Conservation (phyloP, 2,329 filamentous ascomycete genomes). For the Ophiostoma sp. region DNA sequence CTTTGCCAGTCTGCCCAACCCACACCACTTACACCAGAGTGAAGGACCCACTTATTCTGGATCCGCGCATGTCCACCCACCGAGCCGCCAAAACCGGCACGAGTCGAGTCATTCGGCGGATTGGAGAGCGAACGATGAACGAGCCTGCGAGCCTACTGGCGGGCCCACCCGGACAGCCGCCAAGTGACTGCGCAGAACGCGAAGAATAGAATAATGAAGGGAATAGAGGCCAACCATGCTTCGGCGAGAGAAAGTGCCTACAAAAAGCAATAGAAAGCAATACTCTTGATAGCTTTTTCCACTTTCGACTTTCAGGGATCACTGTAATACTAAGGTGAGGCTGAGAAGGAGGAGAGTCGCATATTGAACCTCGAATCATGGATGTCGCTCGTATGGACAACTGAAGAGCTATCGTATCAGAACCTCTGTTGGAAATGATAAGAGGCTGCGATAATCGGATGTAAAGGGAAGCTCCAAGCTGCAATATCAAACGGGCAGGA, state of each 20-base stretch:
- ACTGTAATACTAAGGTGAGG: background rate
- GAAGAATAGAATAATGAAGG: background rate
- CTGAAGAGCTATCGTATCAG: background rate
- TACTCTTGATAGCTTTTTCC: background rate
- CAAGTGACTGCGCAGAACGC: background rate
- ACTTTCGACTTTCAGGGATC: background rate
- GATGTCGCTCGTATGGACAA: background rate
- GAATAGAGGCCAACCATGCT: background rate
- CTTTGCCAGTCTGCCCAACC: background rate
- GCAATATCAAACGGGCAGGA: background rate
- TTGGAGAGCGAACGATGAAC: background rate
- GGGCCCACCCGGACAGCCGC: background rate
- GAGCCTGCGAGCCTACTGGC: background rate
- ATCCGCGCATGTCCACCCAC: no score
- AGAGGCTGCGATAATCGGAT: background rate
- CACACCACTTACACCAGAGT: background rate
- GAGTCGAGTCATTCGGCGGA: constrained; percentile 4
- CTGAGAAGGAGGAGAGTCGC: background rate
- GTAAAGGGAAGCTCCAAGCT: background rate
- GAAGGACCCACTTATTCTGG: background rate
- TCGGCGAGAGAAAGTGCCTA: background rate
- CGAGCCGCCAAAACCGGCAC: background rate
- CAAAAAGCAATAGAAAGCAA: background rate
- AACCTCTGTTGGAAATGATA: background rate
- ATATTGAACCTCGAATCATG: background rate